These are phyloP conservation scores for Aspergillus caelatus DNA, from an alignment of 2,329 filamentous ascomycete species.

Conservation along the genomic window DNA sequence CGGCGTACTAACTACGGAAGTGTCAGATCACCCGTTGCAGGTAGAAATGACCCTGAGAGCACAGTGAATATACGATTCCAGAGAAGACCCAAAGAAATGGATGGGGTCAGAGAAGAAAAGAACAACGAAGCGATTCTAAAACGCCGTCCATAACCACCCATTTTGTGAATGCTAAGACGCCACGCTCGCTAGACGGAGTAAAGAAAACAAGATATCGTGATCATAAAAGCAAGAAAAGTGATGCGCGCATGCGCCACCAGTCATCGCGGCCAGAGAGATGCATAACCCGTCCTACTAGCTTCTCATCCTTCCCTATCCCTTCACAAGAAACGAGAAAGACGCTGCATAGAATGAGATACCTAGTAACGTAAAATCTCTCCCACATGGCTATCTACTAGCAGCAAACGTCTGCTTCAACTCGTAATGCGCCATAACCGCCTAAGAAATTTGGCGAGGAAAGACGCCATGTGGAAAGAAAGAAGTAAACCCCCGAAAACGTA, in stretches of 20 bases:
- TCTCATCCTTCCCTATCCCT: not conserved
- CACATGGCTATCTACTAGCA: constrained; percentile 2
- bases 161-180: constrained; percentile 9
- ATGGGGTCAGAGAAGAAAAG: not conserved
- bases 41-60: not conserved
- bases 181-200: constrained; percentile 9
- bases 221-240: constrained; percentile 16
- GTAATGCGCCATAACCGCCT: not conserved
- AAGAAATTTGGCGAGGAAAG: not conserved
- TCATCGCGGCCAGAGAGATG: not conserved
- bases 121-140: not conserved
- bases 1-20: not conserved
- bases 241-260: not conserved
- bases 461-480: not conserved
- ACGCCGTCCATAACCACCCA: constrained; percentile 5
- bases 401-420: not conserved
- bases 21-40: not conserved
- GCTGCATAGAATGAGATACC: not conserved
- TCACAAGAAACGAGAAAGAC: not conserved
- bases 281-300: not conserved
- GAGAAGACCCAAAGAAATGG: not conserved
- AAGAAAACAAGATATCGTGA: not conserved
- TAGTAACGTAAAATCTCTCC: not conserved
- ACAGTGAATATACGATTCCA: not conserved
- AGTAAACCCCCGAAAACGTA: not conserved